These are phyloP conservation scores for Luzula sylvatica DNA, from an alignment of 176 grass and related monocot genomes.

Conservation along the genomic window DNA sequence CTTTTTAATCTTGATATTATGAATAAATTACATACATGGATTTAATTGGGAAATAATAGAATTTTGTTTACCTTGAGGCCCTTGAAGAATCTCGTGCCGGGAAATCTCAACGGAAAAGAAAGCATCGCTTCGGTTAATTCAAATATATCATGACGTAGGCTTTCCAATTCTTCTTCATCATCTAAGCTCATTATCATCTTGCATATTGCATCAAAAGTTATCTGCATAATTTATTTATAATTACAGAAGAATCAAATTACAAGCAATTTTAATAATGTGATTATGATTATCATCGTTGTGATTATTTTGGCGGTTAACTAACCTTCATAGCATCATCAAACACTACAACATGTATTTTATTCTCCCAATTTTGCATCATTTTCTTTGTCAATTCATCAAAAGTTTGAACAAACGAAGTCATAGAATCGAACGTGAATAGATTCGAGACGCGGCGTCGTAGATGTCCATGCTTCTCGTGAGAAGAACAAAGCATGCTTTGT, in stretches of 20 bases:
- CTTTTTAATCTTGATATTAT: neutral
- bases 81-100: constrained; percentile 52
- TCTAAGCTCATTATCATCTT: constrained; percentile 58
- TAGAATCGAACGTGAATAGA: constrained; percentile 36
- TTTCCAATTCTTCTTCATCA: constrained; percentile 12
- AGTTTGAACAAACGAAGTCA: constrained; percentile 22
- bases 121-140: constrained; percentile 70
- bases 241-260: neutral
- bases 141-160: constrained; percentile 47
- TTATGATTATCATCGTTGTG: neutral
- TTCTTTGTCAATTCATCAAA: constrained; percentile 34
- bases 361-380: constrained; percentile 3
- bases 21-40: too few species aligned
- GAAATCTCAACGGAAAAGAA: constrained; percentile 53
- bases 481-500: constrained; percentile 70
- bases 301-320: neutral
- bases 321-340: constrained; percentile 51
- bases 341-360: constrained; percentile 17
- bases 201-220: constrained; percentile 71
- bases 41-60: neutral
- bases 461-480: constrained; percentile 36
- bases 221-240: constrained; percentile 9
- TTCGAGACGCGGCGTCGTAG: constrained; percentile 40
- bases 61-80: constrained; percentile 35
- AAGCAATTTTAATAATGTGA: neutral